phyloP scores from a whole-genome alignment of 1,139 yeast species.

The Candida glucosophila region DNA sequence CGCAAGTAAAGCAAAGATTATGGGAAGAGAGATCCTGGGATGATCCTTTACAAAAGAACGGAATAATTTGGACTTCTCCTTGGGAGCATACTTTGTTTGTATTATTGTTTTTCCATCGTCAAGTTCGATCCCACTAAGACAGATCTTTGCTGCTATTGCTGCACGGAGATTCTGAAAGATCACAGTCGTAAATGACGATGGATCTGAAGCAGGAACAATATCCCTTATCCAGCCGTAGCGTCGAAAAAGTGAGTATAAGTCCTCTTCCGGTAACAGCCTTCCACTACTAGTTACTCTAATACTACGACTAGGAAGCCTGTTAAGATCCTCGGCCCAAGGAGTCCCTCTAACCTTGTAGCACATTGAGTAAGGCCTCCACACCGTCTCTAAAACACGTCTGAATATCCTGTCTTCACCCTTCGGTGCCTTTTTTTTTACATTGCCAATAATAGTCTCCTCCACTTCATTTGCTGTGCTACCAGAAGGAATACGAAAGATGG shows the following conservation, averaged over 20 bases:
- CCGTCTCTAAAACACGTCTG: slow-evolving; percentile 9
- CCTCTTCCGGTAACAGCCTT: slow-evolving; percentile 68
- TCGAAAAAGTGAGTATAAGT: slow-evolving; percentile 71
- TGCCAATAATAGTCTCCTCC: slow-evolving; percentile 40
- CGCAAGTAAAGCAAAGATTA: slow-evolving; percentile 40
- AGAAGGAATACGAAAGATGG: slow-evolving; percentile 57
- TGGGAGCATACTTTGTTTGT: slow-evolving; percentile 66
- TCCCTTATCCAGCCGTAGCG: slow-evolving; percentile 80
- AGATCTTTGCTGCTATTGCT: slow-evolving; percentile 83
- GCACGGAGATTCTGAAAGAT: slow-evolving; percentile 50
- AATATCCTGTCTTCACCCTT: slow-evolving; percentile 22
- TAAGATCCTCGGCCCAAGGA: slow-evolving; percentile 94
- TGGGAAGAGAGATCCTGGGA: slow-evolving; percentile 70
- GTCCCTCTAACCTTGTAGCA: slow-evolving; percentile 76
- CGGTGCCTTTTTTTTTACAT: slow-evolving; percentile 27
- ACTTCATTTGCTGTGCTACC: slow-evolving; percentile 40
- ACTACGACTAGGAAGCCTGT: slow-evolving; percentile 59
- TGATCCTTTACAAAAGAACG: slow-evolving; percentile 60
- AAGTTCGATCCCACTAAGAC: slow-evolving; percentile 69
- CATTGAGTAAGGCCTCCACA: slow-evolving; percentile 24
- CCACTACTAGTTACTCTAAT: slow-evolving; percentile 72
- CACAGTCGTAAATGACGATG: slow-evolving; percentile 41
- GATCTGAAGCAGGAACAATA: slow-evolving; percentile 42
- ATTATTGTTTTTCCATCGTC: slow-evolving; percentile 47
- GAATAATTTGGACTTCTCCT: slow-evolving; percentile 42